Evolutionary conservation across 176 grass and related monocot species (phyloP), one percentile per base, ranked within the genome.

Genomic region (Eragrostis curvula): DNA sequence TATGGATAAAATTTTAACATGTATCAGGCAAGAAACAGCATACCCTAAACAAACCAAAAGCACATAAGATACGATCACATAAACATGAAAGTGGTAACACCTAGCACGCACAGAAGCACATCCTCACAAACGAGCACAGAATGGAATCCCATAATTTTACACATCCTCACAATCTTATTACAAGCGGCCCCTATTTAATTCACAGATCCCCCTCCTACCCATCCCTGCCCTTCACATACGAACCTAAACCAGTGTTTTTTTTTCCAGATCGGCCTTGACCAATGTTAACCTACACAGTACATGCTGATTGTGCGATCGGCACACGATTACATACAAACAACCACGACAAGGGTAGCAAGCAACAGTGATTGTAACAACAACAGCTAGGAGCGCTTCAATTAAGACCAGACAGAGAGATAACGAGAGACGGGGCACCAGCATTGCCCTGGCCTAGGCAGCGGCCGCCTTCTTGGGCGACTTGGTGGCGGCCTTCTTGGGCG

Each of bases 381-480:
- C 78, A 48, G 55, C 46, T 89, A 76, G 82, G 82, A 71, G 65
- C 64, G 52, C 76, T 82, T 44, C 64, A 74, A 57, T 64, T 81
- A 44, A 69, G 71, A 73, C 45, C 46, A 64, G 9, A 43, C 9
- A 74, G 30, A 24, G 12, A 25, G 4, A 81, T 53, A 28, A 55
- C 28, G 52, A 68, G 28, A 53, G 71, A 57, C 39, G 40, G 46
- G 71, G 36, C 71, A 57, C 39, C 78, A 21, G 66, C 78, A 82
- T 46, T 65, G 66, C 49, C 81, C 16, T 28, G 29, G 40, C 70
- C 77, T 89, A 89, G 6, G 87, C 12, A 40, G 55, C 81, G 12
- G 87, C 78, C 27, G 79, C 85, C 83, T 94, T 94, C 80, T 89
- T 94, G 60, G 90, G 78, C 50, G 86, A 88, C 71, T 92, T 92